Percentiles rank a stretch among this genome's conserved stretches.
phyloP scores from a whole-genome alignment of 2,329 filamentous ascomycete species.

The Hymenoscyphus repandus region DNA sequence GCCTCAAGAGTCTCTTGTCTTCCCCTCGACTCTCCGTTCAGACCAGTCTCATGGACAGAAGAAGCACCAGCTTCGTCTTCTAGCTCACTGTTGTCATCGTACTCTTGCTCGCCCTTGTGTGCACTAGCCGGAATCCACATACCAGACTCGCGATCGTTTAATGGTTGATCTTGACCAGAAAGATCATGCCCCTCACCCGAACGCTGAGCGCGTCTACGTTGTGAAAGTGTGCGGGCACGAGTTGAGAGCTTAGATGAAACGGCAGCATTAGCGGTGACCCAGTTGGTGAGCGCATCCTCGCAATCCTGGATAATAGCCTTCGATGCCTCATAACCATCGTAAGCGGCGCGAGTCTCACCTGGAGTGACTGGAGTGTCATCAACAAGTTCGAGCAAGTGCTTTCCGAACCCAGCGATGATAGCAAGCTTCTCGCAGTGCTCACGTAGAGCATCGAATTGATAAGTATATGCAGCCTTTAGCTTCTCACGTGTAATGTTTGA shows the following conservation, averaged over 20 bases:
- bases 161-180: slow-evolving; percentile 72
- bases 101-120: slow-evolving; percentile 51
- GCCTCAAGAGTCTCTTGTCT: slow-evolving; percentile 43
- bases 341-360: slow-evolving; percentile 90
- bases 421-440: slow-evolving; percentile 98
- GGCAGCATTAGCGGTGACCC: slow-evolving; percentile 85
- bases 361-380: slow-evolving; percentile 97
- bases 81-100: slow-evolving; percentile 37
- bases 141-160: slow-evolving; percentile 72
- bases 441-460: slow-evolving; percentile 95
- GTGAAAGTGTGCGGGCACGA: slow-evolving; percentile 80
- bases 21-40: slow-evolving; percentile 53
- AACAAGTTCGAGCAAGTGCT: slow-evolving; percentile 94
- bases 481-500: slow-evolving; percentile 99
- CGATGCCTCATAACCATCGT: slow-evolving; percentile 97
- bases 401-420: slow-evolving; percentile 95
- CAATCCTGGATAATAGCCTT: slow-evolving; percentile 99
- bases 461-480: slow-evolving; percentile 95
- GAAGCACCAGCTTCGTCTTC: slow-evolving; percentile 52
- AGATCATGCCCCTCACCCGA: slow-evolving; percentile 70
- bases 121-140: slow-evolving; percentile 72
- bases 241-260: slow-evolving; percentile 84
- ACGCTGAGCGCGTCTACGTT: slow-evolving; percentile 67
- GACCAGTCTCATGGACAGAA: slow-evolving; percentile 46
- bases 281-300: slow-evolving; percentile 94